Evolutionary conservation across 495 filamentous ascomycete species (phyloP), one percentile per base, ranked within the genome.

Genomic region (Neurospora sp.): DNA sequence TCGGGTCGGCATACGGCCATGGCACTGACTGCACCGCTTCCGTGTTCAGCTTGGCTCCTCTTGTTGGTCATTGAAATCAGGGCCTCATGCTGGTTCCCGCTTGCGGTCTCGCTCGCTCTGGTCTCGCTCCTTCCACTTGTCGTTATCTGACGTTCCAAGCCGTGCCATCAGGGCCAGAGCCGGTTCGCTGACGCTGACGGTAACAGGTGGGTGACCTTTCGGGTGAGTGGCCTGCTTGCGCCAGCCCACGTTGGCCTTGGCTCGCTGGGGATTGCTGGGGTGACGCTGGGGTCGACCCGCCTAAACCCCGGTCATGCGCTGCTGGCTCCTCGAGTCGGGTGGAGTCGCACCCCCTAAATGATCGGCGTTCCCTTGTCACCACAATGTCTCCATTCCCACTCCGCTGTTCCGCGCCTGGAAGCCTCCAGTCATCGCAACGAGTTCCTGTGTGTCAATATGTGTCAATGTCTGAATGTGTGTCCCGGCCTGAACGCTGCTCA

Each of bases 91-190:
- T 62, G 54, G 54, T 9, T 2, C 23, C 54, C 54, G 23, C 27
- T 35, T 62, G 54, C 54, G 54, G 54, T 62, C 54, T 62, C 54
- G 54, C 23, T 35, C 12, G 14, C 39, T 12, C 5, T 41, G 23
- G 49, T 31, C 20, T 54, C 46, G 46, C 20, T 27, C 20, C 46
- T 54, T 27, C 20, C 46, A 27, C 79, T 77, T 80, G 44, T 70
- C 77, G 86, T 49, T 80, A 82, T 38, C 80, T 87, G 78, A 85
- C 86, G 23, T 62, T 31, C 27, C 54, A 62, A 62, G 54, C 54
- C 27, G 54, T 62, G 54, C 54, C 54, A 62, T 62, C 54, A 62
- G 27, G 54, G 27, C 54, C 54, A 62, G 54, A 62, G 54, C 54
- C 54, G 14, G 54, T 62, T 62, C 54, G 54, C 54, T 62, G 54